phyloP scores from a whole-genome alignment of 2,329 filamentous ascomycete genomes.

The Cladosporium oxysporum region DNA sequence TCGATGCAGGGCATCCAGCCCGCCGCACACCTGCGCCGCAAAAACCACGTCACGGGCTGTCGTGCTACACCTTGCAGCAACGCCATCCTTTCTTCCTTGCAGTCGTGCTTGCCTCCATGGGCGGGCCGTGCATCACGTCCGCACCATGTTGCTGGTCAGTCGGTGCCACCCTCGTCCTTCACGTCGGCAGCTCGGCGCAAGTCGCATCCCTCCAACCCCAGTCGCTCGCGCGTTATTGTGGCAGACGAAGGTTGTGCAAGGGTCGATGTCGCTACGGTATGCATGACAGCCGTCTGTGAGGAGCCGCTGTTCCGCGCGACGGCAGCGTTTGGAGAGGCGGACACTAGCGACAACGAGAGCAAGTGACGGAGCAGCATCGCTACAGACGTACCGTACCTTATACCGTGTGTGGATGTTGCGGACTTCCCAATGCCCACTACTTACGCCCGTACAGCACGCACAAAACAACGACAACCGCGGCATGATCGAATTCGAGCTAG shows the following conservation, averaged over 20 bases:
- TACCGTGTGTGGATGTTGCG: background rate
- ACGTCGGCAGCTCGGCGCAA: slow-evolving; percentile 15
- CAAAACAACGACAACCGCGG: background rate
- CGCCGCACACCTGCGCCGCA: slow-evolving; percentile 6
- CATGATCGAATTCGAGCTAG: background rate
- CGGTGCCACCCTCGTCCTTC: slow-evolving; percentile 19
- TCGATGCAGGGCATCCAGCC: slow-evolving; percentile 3
- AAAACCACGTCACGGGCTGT: slow-evolving; percentile 16
- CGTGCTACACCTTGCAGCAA: background rate
- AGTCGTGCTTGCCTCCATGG: slow-evolving; percentile 1
- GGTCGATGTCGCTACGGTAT: background rate
- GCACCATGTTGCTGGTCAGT: slow-evolving; percentile 14
- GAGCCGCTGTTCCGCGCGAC: background rate
- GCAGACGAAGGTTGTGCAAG: background rate
- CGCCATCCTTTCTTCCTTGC: slow-evolving; percentile 2
- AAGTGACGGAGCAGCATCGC: slow-evolving; percentile 4
- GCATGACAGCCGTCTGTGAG: slow-evolving; percentile 8
- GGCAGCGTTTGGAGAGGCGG: background rate
- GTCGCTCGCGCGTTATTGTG: slow-evolving; percentile 2
- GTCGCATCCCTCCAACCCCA: slow-evolving; percentile 6
- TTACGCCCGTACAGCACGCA: background rate
- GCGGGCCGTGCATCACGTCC: slow-evolving; percentile 4
- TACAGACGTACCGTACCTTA: background rate
- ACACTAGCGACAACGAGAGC: slow-evolving; percentile 1
- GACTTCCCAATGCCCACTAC: background rate